These are phyloP conservation scores for Saksenaea vasiformis DNA, from an alignment of 371 early-diverging fungal genomes.

Conservation along the genomic window DNA sequence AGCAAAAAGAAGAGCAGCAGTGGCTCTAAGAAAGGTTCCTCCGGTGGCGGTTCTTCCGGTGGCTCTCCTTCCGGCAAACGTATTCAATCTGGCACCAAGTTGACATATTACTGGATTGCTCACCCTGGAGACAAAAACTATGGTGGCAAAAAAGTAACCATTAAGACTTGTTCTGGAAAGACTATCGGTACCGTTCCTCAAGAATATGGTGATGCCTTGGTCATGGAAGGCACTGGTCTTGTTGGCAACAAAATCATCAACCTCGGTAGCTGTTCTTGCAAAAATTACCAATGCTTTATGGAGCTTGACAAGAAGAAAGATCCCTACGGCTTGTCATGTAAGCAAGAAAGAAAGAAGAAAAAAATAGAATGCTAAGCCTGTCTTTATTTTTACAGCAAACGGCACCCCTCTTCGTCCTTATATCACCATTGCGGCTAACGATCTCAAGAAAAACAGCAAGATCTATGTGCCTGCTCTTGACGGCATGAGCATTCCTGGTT, in stretches of 20 bases:
- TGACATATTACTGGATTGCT: conserved; percentile 38
- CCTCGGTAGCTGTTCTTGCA: conserved; percentile 31
- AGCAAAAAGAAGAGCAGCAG: conserved; percentile 8
- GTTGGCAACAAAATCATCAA: conserved; percentile 25
- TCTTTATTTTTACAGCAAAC: conserved; percentile 4
- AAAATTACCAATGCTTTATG: conserved; percentile 30
- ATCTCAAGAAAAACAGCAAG: conserved; percentile 36
- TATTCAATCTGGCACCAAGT: conserved; percentile 11
- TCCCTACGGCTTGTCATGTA: conserved; percentile 28
- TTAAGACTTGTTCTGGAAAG: conserved; percentile 33
- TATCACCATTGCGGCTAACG: conserved; percentile 26
- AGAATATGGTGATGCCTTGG: conserved; percentile 27
- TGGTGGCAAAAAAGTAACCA: conserved; percentile 11
- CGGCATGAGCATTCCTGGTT: conserved; percentile 25
- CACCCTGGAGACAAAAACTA: conserved; percentile 19
- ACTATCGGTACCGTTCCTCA: conserved; percentile 20
- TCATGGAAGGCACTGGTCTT: conserved; percentile 34
- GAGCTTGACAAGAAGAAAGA: conserved; percentile 22
- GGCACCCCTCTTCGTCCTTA: conserved; percentile 25
- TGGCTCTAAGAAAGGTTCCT: not conserved
- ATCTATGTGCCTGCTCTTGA: conserved; percentile 29
- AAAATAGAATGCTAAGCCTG: not conserved
- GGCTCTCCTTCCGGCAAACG: conserved; percentile 4
- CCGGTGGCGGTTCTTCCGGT: not conserved
- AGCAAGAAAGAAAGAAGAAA: not conserved